These are phyloP conservation scores for Pseudonectria foliicola DNA, from an alignment of 2,329 filamentous ascomycete genomes.

Conservation along the genomic window DNA sequence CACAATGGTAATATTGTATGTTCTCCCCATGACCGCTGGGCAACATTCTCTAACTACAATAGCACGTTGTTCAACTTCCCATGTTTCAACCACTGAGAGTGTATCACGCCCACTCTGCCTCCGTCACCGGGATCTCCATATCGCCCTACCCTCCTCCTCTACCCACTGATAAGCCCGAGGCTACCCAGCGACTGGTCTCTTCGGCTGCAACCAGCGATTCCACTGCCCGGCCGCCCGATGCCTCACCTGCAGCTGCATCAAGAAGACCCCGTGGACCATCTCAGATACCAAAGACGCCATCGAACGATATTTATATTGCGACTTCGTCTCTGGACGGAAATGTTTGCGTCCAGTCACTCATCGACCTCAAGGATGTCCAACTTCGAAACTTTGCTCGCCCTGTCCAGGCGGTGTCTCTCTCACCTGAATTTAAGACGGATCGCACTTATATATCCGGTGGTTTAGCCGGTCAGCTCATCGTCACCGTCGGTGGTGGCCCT, in stretches of 20 bases:
- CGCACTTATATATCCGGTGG: conserved; percentile 87
- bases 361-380: conserved; percentile 84
- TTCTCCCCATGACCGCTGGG: conserved; percentile 10
- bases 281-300: conserved; percentile 64
- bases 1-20: conserved; percentile 94
- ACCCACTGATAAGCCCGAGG: conserved; percentile 37
- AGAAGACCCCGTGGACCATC: conserved; percentile 44
- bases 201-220: conserved; percentile 28
- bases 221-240: conserved; percentile 24
- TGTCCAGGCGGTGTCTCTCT: conserved; percentile 86
- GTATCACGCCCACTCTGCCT: conserved; percentile 90
- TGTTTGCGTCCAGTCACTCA: conserved; percentile 80
- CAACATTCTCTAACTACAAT: conserved; percentile 14
- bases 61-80: conserved; percentile 84
- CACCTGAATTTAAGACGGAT: conserved; percentile 88
- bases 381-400: conserved; percentile 90
- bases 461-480: conserved; percentile 75
- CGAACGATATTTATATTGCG: conserved; percentile 87
- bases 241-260: conserved; percentile 44
- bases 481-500: conserved; percentile 73
- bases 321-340: conserved; percentile 95
- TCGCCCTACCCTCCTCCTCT: conserved; percentile 69
- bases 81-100: conserved; percentile 73
- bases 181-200: conserved; percentile 28
- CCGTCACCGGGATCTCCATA: conserved; percentile 81